These are phyloP conservation scores for Lactarius evosmus DNA, from an alignment of 768 basidiomycete genomes.

Conservation along the genomic window DNA sequence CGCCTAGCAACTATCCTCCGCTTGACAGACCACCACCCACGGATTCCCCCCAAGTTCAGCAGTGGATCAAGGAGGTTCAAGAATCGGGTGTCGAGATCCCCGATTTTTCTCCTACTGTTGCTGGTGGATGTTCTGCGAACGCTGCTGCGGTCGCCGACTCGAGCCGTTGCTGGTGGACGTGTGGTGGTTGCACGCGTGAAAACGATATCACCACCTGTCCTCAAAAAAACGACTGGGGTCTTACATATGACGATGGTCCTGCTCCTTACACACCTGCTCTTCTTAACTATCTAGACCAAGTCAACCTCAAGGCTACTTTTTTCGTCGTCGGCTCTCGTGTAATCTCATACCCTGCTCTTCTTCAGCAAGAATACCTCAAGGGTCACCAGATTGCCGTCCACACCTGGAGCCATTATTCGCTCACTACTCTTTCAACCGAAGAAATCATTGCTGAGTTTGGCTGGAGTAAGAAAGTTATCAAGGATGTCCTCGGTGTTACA, in stretches of 20 bases:
- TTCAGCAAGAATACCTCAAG: conserved; percentile 72
- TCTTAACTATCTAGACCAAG: conserved; percentile 60
- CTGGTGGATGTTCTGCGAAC: conserved; percentile 55
- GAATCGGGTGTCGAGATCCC: conserved; percentile 60
- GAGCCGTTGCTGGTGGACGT: conserved; percentile 77
- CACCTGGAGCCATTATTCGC: conserved; percentile 67
- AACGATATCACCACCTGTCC: conserved; percentile 78
- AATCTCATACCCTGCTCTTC: conserved; percentile 62
- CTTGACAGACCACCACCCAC: conserved; percentile 60
- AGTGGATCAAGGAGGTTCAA: conserved; percentile 66
- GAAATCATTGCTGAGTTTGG: conserved; percentile 84
- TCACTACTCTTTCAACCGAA: conserved; percentile 76
- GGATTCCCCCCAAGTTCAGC: conserved; percentile 59
- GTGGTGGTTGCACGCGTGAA: conserved; percentile 62
- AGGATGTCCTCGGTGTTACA: conserved; percentile 73
- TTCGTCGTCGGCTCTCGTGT: conserved; percentile 83
- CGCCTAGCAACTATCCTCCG: conserved; percentile 50
- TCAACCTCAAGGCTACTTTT: conserved; percentile 76
- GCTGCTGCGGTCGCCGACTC: conserved; percentile 46
- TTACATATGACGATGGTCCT: conserved; percentile 78
- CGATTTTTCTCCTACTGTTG: conserved; percentile 43
- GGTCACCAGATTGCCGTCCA: conserved; percentile 76
- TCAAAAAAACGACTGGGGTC: conserved; percentile 53
- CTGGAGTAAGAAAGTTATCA: conserved; percentile 83
- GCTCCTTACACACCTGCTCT: conserved; percentile 72